phyloP scores from a whole-genome alignment of 1,139 yeast species.

The Pichia sp. region DNA sequence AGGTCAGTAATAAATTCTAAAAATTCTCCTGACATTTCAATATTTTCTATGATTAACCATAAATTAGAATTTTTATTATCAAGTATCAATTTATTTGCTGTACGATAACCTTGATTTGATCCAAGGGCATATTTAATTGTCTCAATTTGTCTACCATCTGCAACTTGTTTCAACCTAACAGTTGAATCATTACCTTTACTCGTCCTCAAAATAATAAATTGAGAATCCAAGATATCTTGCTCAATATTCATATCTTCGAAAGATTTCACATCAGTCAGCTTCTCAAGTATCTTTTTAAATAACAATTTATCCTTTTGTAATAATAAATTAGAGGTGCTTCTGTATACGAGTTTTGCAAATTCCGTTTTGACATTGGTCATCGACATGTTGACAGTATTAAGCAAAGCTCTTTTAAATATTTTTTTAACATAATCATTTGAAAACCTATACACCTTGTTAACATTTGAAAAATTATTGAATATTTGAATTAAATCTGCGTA shows the following conservation, averaged over 20 bases:
- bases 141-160: constrained; percentile 27
- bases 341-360: constrained; percentile 44
- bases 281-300: constrained; percentile 31
- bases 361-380: constrained; percentile 26
- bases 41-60: constrained; percentile 75
- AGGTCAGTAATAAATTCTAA: constrained; percentile 46
- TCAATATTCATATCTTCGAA: constrained; percentile 2
- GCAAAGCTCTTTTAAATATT: constrained; percentile 38
- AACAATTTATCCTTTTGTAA: constrained; percentile 37
- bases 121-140: constrained; percentile 64
- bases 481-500: constrained; percentile 46
- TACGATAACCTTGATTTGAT: constrained; percentile 55
- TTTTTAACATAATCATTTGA: constrained; percentile 43
- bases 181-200: constrained; percentile 66
- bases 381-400: constrained; percentile 7
- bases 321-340: constrained; percentile 44
- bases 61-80: constrained; percentile 40
- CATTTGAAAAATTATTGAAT: constrained; percentile 36
- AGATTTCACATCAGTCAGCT: not conserved
- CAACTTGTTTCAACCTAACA: constrained; percentile 43
- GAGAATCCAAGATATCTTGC: constrained; percentile 6
- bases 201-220: constrained; percentile 45
- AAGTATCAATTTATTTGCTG: constrained; percentile 51
- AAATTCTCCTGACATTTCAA: constrained; percentile 69
- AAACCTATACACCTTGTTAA: constrained; percentile 53